Percentiles rank a stretch among this genome's conserved stretches.
Conservation (phyloP, 768 basidiomycete genomes). For the Glaciozyma antarctica region DNA sequence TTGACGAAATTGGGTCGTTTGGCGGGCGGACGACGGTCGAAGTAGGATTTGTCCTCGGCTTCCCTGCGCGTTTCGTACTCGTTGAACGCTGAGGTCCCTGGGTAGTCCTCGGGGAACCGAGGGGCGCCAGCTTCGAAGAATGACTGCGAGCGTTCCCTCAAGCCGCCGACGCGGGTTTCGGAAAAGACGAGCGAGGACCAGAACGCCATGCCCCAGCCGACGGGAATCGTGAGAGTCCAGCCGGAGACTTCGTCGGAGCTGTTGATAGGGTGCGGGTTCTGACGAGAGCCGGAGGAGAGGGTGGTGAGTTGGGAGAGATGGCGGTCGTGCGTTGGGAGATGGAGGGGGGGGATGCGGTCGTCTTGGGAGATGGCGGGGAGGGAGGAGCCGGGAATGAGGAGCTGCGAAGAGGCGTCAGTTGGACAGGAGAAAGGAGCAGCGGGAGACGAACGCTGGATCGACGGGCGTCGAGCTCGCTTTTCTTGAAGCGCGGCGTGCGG, state of each 20-base stretch:
- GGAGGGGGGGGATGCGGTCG: slow-evolving; percentile 68
- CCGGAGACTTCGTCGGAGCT: slow-evolving; percentile 52
- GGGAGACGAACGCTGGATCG: slow-evolving; percentile 52
- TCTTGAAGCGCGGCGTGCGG: slow-evolving; percentile 18
- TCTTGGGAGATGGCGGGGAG: slow-evolving; percentile 63
- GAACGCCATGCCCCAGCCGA: slow-evolving; percentile 87
- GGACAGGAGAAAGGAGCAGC: too few relatives aligned
- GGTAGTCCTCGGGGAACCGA: slow-evolving; percentile 76
- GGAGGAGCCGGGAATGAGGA: slow-evolving; percentile 64
- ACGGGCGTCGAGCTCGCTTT: slow-evolving; percentile 64
- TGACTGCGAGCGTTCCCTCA: slow-evolving; percentile 71
- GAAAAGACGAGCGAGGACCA: slow-evolving; percentile 71
- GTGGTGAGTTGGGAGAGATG: slow-evolving; percentile 39
- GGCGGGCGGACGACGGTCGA: slow-evolving; percentile 76
- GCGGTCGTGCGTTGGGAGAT: slow-evolving; percentile 74
- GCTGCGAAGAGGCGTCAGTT: slow-evolving; percentile 44
- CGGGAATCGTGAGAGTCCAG: slow-evolving; percentile 76
- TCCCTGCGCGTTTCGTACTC: slow-evolving; percentile 48
- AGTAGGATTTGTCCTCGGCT: slow-evolving; percentile 50
- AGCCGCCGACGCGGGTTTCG: slow-evolving; percentile 73
- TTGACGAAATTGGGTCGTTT: slow-evolving; percentile 67
- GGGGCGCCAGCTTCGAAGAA: slow-evolving; percentile 66
- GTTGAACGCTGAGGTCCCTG: slow-evolving; percentile 51
- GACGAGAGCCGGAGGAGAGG: slow-evolving; percentile 1
- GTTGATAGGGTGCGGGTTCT: background rate